phyloP scores from a whole-genome alignment of 2,329 filamentous ascomycete genomes.

The Xylaria sp. region DNA sequence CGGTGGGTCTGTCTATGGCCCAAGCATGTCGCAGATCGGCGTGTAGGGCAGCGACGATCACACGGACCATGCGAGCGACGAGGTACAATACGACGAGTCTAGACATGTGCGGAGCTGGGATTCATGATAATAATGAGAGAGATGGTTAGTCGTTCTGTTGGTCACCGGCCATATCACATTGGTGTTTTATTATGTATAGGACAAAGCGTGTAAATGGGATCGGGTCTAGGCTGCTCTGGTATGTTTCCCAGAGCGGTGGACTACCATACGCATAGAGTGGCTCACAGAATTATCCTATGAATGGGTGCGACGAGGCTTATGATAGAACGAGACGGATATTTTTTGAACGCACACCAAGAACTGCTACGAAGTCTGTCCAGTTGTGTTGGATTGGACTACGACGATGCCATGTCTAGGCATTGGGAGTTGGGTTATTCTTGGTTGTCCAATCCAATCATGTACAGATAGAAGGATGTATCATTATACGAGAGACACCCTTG shows the following conservation, averaged over 20 bases:
- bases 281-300: neutral
- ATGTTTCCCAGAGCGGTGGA: neutral
- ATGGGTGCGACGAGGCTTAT: constrained; percentile 7
- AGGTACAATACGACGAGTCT: neutral
- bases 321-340: constrained; percentile 13
- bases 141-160: neutral
- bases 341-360: neutral
- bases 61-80: constrained; percentile 20
- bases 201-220: constrained; percentile 8
- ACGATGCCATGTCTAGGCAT: neutral
- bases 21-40: constrained; percentile 67
- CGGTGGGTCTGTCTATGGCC: constrained; percentile 57
- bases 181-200: constrained; percentile 24
- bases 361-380: neutral
- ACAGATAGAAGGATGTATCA: constrained; percentile 13
- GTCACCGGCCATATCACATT: constrained; percentile 5
- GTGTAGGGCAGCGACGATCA: constrained; percentile 51
- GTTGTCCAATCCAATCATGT: neutral
- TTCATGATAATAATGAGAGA: constrained; percentile 18
- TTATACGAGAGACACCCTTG: neutral
- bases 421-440: neutral
- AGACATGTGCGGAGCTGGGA: constrained; percentile 15
- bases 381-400: neutral
- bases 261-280: neutral
- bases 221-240: constrained; percentile 1